phyloP scores from a whole-genome alignment of 2,329 filamentous ascomycete genomes.

The Aspergillus tubingensis region DNA sequence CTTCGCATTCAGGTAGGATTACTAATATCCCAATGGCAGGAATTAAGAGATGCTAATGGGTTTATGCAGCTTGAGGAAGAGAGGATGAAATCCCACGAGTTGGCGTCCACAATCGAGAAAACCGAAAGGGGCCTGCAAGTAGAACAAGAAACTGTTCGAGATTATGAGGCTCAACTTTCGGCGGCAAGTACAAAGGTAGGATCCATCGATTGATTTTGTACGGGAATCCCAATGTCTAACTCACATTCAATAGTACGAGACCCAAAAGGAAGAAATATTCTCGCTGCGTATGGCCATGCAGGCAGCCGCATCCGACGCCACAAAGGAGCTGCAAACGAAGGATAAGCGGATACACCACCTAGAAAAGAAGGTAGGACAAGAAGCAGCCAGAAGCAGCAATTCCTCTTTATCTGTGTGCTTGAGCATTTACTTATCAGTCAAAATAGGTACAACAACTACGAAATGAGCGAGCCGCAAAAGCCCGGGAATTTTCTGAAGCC shows the following conservation, averaged over 20 bases:
- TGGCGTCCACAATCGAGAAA: slow-evolving; percentile 25
- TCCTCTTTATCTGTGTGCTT: background rate
- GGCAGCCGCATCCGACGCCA: slow-evolving; percentile 24
- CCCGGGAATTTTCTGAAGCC: slow-evolving; percentile 42
- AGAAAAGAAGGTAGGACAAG: slow-evolving; percentile 35
- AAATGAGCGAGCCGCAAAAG: slow-evolving; percentile 39
- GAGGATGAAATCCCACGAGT: slow-evolving; percentile 21
- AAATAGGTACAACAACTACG: slow-evolving; percentile 37
- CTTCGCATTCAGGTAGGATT: slow-evolving; percentile 27
- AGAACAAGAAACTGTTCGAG: slow-evolving; percentile 24
- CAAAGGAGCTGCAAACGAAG: slow-evolving; percentile 33
- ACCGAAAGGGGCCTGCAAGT: slow-evolving; percentile 22
- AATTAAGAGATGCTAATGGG: slow-evolving; percentile 7
- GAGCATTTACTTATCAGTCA: background rate
- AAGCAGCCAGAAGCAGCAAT: too few species aligned
- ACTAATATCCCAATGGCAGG: too few species aligned
- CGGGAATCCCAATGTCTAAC: background rate
- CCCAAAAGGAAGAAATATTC: slow-evolving; percentile 29
- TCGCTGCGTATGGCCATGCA: slow-evolving; percentile 31
- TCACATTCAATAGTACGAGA: slow-evolving; percentile 20
- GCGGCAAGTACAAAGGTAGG: slow-evolving; percentile 27
- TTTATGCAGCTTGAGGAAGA: slow-evolving; percentile 28
- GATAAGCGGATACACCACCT: slow-evolving; percentile 34
- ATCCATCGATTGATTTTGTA: background rate
- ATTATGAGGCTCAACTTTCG: slow-evolving; percentile 25